phyloP scores from a whole-genome alignment of 2,329 filamentous ascomycete genomes.

The Bertia moriformis region DNA sequence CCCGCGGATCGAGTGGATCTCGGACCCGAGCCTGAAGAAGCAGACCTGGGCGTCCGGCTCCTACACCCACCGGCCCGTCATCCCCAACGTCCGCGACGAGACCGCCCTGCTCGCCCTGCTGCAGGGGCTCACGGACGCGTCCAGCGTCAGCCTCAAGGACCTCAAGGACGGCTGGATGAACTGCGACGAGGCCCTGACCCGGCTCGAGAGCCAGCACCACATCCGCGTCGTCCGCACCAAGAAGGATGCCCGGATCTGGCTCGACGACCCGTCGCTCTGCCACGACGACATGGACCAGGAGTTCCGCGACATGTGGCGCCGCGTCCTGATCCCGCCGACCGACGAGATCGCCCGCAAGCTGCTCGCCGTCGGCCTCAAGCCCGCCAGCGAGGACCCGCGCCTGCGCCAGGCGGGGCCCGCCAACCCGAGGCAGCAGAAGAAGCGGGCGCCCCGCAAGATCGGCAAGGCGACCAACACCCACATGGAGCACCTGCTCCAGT shows the following conservation, averaged over 20 bases:
- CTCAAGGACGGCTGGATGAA: conserved; percentile 91
- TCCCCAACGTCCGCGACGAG: conserved; percentile 63
- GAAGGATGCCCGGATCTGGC: conserved; percentile 86
- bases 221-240: conserved; percentile 79
- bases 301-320: conserved; percentile 72
- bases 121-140: conserved; percentile 66
- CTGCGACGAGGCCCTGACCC: conserved; percentile 64
- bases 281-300: conserved; percentile 60
- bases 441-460: conserved; percentile 46
- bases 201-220: conserved; percentile 64
- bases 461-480: conserved; percentile 79
- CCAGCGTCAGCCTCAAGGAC: conserved; percentile 72
- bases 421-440: conserved; percentile 61
- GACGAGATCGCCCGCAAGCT: conserved; percentile 68
- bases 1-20: conserved; percentile 26
- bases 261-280: conserved; percentile 67
- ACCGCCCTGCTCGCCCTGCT: conserved; percentile 68
- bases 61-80: conserved; percentile 74
- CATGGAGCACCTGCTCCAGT: conserved; percentile 69
- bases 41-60: conserved; percentile 54
- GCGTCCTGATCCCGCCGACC: conserved; percentile 59
- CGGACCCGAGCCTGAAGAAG: conserved; percentile 35
- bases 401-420: conserved; percentile 37
- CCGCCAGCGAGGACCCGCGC: conserved; percentile 66
- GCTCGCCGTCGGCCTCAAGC: conserved; percentile 64